Percentiles rank a stretch among this genome's conserved stretches.
phyloP scores from a whole-genome alignment of 2,329 filamentous ascomycete genomes.

The Colletotrichum chlorophyti region DNA sequence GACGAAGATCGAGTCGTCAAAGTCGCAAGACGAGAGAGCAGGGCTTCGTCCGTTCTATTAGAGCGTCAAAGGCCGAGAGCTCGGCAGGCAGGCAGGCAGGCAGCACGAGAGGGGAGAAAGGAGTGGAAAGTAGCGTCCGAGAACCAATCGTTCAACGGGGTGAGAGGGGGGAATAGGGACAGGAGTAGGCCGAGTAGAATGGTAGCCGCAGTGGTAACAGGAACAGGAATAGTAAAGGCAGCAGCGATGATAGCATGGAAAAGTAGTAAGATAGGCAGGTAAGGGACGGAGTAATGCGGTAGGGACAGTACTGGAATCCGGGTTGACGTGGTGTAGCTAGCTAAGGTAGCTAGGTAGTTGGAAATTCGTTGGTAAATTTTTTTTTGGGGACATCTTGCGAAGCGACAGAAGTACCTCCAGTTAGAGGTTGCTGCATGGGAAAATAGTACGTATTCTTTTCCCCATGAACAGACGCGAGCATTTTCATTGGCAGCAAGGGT shows the following conservation, averaged over 20 bases:
- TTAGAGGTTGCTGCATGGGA: constrained; percentile 5
- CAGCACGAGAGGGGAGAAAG: constrained; percentile 1
- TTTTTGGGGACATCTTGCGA: background rate
- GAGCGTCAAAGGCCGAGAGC: background rate
- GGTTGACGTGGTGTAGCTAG: too few relatives aligned
- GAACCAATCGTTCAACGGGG: constrained; percentile 13
- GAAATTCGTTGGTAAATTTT: constrained; percentile 7
- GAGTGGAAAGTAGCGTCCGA: constrained; percentile 9
- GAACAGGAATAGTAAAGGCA: too few relatives aligned
- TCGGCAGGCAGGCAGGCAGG: background rate
- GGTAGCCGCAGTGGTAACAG: background rate
- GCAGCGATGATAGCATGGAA: background rate
- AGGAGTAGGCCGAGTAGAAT: background rate
- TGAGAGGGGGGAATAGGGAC: background rate
- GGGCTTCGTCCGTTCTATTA: background rate
- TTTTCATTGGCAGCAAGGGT: background rate
- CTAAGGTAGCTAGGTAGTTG: constrained; percentile 21
- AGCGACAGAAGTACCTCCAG: constrained; percentile 10
- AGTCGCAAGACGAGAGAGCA: constrained; percentile 1
- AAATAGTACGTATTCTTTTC: too few relatives aligned
- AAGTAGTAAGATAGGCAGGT: background rate
- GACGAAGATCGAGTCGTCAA: constrained; percentile 6
- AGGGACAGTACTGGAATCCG: too few relatives aligned
- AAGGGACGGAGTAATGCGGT: background rate
- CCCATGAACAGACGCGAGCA: too few relatives aligned